Base-by-base conservation (phyloP, 2,329 filamentous ascomycete genomes). In the Phoma herbarum region DNA sequence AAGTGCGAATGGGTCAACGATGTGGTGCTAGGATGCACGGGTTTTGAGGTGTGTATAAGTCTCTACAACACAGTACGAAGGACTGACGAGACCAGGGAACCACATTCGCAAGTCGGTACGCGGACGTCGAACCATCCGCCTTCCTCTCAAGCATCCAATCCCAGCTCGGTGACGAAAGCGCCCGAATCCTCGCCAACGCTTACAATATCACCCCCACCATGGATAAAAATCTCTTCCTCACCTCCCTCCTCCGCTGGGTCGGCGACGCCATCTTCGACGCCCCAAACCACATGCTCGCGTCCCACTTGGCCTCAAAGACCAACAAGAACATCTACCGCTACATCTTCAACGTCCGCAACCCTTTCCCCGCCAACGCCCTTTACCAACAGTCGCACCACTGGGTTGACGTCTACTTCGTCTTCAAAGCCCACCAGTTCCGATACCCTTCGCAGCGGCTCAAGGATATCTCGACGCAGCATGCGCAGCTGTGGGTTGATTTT, bases 21-120 rank as follows among this genome's bases (percentile, higher is more conserved):
- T 18, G 60, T 83, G 11, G 63, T 83, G 11, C 72, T 84, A 16
- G 82, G 82, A 1, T 77, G 79, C 61, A 79, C 79, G 23, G 72
- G 35, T 3, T 39, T 39, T 8, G 35, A 39, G 35, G n/a, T 29
- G 9, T 11, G n/a, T 9, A 47, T 12, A 16, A 16, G 12, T 16
- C 31, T 16, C n/a, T 33, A 5, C 5, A 6, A 33, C 31, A 9
- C 7, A 33, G 6, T 4, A n/a, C n/a, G 16, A n/a, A 14, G 2
- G 2, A 44, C 18, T 37, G 16, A 48, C 20, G 3, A 23, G 2
- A 29, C 16, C 26, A 63, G 50, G 61, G 63, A 5, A 54, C 52
- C 0, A 51, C 23, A 0, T 39, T 48, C 23, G 25, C 52, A 20
- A 41, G 39, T 7, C 52, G 39, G 14, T 26, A 56, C 2, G 28